Percentiles rank a stretch among this genome's conserved stretches.
Evolutionary conservation across 2,329 filamentous ascomycete species (phyloP).

Genomic region (Paecilomyces sp.): DNA sequence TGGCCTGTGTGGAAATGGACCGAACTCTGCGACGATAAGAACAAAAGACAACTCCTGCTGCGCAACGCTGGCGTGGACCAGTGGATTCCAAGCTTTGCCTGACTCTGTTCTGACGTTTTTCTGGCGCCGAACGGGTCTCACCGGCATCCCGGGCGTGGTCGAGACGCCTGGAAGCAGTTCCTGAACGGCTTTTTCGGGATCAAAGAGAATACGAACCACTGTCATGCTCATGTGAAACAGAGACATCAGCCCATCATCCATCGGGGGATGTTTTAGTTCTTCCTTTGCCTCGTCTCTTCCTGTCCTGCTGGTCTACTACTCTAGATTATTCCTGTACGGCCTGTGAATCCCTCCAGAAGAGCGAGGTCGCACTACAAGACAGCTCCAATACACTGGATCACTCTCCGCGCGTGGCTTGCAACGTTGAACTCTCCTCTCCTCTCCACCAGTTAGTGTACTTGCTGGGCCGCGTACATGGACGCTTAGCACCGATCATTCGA

Average conservation of each 20-base stretch:
- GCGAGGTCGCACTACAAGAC: neutral
- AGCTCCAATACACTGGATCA: neutral
- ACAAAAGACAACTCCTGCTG: no score
- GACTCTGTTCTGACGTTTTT: constrained; percentile 1
- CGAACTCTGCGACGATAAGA: neutral
- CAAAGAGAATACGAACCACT: neutral
- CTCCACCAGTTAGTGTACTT: neutral
- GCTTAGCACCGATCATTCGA: neutral
- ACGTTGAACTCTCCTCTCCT: neutral
- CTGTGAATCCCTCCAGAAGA: neutral
- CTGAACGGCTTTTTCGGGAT: neutral
- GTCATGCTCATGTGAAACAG: neutral
- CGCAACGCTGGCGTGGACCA: neutral
- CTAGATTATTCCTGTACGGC: no score
- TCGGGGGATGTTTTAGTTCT: neutral
- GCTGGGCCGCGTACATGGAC: neutral
- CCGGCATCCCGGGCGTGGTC: neutral
- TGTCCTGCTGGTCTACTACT: neutral
- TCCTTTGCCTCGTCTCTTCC: neutral
- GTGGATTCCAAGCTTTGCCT: neutral
- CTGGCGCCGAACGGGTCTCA: neutral
- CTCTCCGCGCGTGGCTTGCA: neutral
- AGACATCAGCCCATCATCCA: neutral
- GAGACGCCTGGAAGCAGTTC: neutral
- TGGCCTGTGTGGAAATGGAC: neutral